Conservation (phyloP, 2,329 filamentous ascomycete genomes). For the Colletotrichum sp. region DNA sequence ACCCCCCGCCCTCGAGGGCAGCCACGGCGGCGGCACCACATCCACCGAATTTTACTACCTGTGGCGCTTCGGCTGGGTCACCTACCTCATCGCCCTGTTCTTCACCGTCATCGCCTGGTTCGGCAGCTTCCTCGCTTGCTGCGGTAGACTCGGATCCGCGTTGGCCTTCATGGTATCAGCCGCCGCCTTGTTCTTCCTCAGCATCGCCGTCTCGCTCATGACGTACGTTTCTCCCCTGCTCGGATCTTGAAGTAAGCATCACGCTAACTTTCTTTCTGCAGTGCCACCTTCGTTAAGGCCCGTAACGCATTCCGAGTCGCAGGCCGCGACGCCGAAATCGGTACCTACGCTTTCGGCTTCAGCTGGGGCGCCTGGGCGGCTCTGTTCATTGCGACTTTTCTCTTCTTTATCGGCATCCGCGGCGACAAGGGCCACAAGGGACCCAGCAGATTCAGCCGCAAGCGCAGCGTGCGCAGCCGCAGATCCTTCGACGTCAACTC, state of each 20-base stretch:
- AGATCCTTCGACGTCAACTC: constrained; percentile 58
- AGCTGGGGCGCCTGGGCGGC: constrained; percentile 75
- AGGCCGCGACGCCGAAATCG: constrained; percentile 64
- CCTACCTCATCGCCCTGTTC: constrained; percentile 84
- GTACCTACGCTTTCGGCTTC: constrained; percentile 75
- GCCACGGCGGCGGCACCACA: constrained; percentile 59
- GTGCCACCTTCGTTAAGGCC: constrained; percentile 69
- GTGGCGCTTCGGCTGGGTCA: constrained; percentile 92
- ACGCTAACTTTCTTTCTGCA: constrained; percentile 23
- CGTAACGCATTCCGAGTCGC: constrained; percentile 67
- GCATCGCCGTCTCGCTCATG: constrained; percentile 73
- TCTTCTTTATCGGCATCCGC: constrained; percentile 70
- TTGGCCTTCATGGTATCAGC: constrained; percentile 64
- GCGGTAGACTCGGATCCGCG: constrained; percentile 72
- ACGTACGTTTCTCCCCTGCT: constrained; percentile 60
- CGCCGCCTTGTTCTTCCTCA: constrained; percentile 72
- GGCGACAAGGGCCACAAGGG: constrained; percentile 48
- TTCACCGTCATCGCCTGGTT: constrained; percentile 75
- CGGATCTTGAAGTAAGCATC: neutral
- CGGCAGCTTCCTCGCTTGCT: constrained; percentile 71
- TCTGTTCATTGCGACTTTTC: constrained; percentile 68
- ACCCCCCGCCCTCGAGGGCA: constrained; percentile 52
- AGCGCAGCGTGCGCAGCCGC: constrained; percentile 55
- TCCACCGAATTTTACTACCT: constrained; percentile 75
- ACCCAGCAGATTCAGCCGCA: constrained; percentile 48